Base-by-base conservation (phyloP, 768 basidiomycete species). In the Macrolepiota dolichaula region DNA sequence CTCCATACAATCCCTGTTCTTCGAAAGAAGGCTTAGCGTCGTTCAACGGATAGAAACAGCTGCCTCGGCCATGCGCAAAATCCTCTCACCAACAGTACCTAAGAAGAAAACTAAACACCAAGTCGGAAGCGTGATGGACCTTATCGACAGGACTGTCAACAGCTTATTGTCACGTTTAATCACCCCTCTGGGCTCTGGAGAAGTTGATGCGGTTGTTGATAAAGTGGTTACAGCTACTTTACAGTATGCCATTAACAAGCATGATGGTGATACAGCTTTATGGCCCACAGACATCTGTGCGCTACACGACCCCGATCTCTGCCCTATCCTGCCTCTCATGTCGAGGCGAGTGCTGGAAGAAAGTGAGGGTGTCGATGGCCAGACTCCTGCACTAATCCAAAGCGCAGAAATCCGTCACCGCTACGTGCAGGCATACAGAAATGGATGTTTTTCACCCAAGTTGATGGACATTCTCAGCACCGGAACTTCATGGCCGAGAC, bases 231-330 rank as follows among this genome's bases (percentile, higher is more conserved):
- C 87, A 64, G 85, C 88, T 17, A 85, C 91, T 1, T 75, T 94
- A 25, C 87, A 90, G 69, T 93, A 93, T 68, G 86, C 89, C 15
- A 85, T 94, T 36, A 85, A 88, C 1, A 84, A 81, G 68, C 77
- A 79, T 54, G 80, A 80, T 51, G 80, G 77, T 40, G 75, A 76
- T 46, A 59, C 71, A 1, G 67, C 70, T 32, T 71, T 85, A 25
- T 88, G 84, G 84, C 75, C 80, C 0, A 82, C 83, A 22, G 73
- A 77, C 55, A 71, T 83, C 7, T 93, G 91, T 66, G 78, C 84
- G 29, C 71, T 92, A 51, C 91, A 92, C 66, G 74, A 74, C 49
- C 72, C 78, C 7, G 81, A 83, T 32, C 66, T 75, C 7, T 92
- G 90, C 64, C 80, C 83, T 1, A 68, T 90, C 40, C 71, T 82